These are phyloP conservation scores for Linum trigynum DNA, from an alignment of 345 rosid genomes.

Conservation along the genomic window DNA sequence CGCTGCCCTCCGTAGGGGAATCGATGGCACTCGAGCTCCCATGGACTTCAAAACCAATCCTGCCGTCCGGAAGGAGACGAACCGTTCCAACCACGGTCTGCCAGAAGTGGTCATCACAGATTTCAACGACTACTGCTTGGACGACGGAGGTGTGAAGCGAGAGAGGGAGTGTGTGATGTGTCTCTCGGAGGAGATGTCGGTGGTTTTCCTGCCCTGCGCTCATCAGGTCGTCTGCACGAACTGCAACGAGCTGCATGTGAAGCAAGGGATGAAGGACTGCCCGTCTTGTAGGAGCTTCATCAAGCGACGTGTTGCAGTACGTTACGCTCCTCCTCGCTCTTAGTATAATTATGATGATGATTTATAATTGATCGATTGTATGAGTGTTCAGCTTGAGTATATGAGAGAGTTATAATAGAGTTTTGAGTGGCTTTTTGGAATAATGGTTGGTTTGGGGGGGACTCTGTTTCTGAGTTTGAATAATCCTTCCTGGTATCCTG, in stretches of 20 bases:
- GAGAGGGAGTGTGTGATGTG: slow-evolving; percentile 96
- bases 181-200: slow-evolving; percentile 51
- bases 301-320: slow-evolving; percentile 34
- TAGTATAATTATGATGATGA: slow-evolving; percentile 19
- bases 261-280: slow-evolving; percentile 63
- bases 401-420: too few relatives aligned
- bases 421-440: too few relatives aligned
- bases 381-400: slow-evolving; percentile 17
- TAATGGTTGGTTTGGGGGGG: too few relatives aligned
- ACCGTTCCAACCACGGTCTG: slow-evolving; percentile 7
- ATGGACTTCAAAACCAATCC: slow-evolving; percentile 20
- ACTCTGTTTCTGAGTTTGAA: too few relatives aligned
- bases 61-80: slow-evolving; percentile 24
- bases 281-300: slow-evolving; percentile 53
- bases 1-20: slow-evolving; percentile 57
- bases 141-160: slow-evolving; percentile 40
- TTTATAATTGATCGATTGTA: background rate
- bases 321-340: slow-evolving; percentile 26
- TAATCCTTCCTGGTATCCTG: too few relatives aligned
- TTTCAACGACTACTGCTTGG: slow-evolving; percentile 22
- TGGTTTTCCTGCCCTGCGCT: slow-evolving; percentile 52
- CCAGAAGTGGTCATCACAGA: slow-evolving; percentile 22
- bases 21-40: slow-evolving; percentile 44
- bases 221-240: slow-evolving; percentile 48
- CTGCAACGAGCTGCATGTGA: slow-evolving; percentile 53